Conservation (phyloP, 768 basidiomycete species). For the Boletus speciosus region DNA sequence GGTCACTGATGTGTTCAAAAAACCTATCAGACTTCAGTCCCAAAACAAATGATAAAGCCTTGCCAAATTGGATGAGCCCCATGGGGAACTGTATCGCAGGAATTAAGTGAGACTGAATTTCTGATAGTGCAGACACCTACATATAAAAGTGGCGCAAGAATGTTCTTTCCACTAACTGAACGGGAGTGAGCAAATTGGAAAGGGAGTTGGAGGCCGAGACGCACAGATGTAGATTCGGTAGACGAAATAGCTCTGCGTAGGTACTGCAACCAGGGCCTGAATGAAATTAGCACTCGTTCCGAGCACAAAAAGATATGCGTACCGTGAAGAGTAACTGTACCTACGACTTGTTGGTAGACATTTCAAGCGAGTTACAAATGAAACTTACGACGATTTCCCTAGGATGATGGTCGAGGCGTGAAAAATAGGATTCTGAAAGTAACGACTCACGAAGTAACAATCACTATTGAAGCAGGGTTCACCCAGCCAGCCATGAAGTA, state of each 20-base stretch:
- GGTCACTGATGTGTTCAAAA: not conserved
- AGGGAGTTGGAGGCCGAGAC: not conserved
- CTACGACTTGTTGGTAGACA: not conserved
- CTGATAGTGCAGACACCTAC: not conserved
- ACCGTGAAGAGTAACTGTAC: conserved; percentile 1
- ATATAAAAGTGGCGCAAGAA: not conserved
- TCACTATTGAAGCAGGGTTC: not conserved
- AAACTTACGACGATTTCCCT: conserved; percentile 4
- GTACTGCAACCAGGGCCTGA: conserved; percentile 1
- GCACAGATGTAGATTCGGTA: conserved; percentile 13
- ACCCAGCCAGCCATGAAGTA: not conserved
- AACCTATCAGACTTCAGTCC: not conserved
- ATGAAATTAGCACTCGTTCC: not conserved
- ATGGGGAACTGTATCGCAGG: not conserved
- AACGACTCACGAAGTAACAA: not conserved
- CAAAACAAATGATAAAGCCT: not conserved
- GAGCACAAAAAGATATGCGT: not conserved
- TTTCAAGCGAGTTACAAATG: not conserved
- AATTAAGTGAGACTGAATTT: not conserved
- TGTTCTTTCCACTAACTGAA: conserved; percentile 6
- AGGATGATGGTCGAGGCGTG: not conserved
- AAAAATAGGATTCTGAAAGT: no score
- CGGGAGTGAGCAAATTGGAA: not conserved
- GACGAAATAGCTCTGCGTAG: conserved; percentile 11
- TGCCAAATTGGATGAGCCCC: conserved; percentile 3